phyloP scores from a whole-genome alignment of 2,329 filamentous ascomycete species.

The Ophiostoma perfectum region DNA sequence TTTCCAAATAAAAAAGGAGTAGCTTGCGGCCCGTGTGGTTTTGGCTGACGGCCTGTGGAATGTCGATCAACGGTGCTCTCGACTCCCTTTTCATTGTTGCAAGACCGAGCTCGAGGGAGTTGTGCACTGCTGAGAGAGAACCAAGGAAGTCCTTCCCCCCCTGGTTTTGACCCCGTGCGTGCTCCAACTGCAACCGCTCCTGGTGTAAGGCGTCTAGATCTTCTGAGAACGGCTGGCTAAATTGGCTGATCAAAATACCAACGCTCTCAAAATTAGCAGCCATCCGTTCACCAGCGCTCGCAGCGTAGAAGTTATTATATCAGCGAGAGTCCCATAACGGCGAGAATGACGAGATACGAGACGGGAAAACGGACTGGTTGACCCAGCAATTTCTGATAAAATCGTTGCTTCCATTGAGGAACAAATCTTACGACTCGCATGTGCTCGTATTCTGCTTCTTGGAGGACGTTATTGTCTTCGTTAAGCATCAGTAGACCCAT shows the following conservation, averaged over 20 bases:
- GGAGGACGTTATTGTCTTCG: background rate
- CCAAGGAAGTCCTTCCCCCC: no score
- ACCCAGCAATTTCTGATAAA: no score
- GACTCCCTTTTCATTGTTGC: background rate
- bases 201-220: background rate
- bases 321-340: background rate
- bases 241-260: no score
- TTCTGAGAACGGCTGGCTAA: background rate
- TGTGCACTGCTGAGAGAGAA: background rate
- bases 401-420: no score
- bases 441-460: no score
- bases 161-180: background rate
- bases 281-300: background rate
- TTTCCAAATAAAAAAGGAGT: background rate
- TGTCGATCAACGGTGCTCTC: background rate
- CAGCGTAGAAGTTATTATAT: background rate
- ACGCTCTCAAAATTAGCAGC: background rate
- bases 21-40: constrained; percentile 10
- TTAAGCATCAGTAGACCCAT: background rate
- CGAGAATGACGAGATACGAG: background rate
- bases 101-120: background rate
- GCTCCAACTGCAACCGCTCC: background rate
- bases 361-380: background rate
- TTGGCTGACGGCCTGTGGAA: constrained; percentile 12
- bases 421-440: no score